Conservation (phyloP, 164 flowering plant species). For the Pachysandra terminalis region DNA sequence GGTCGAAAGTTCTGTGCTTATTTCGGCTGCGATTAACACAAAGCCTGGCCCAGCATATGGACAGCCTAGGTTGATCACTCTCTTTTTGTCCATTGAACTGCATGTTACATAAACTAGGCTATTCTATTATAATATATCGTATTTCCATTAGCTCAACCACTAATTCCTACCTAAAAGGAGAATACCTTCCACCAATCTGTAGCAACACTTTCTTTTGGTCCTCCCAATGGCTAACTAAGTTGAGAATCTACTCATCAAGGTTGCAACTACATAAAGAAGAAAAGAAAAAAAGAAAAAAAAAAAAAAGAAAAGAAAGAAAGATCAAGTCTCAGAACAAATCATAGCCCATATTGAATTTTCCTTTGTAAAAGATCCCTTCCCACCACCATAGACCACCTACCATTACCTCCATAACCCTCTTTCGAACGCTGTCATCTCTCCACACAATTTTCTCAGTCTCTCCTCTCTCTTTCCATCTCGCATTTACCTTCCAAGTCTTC, state of each 20-base stretch:
- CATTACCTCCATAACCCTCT: neutral
- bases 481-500: neutral
- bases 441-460: neutral
- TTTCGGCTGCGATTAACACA: too few species aligned
- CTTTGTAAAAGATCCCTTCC: neutral
- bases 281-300: too few species aligned
- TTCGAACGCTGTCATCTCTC: neutral
- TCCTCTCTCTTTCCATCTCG: neutral
- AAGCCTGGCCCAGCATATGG: too few species aligned
- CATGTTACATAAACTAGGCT: too few species aligned
- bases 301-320: too few species aligned
- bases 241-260: slow-evolving; percentile 14
- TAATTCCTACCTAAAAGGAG: too few species aligned
- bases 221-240: neutral
- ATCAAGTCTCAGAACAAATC: slow-evolving; percentile 4
- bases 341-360: slow-evolving; percentile 4
- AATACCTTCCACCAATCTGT: too few species aligned
- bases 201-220: neutral
- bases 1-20: too few species aligned
- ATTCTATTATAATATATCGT: too few species aligned
- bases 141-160: too few species aligned
- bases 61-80: too few species aligned
- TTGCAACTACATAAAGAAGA: neutral
- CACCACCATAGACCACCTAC: neutral
- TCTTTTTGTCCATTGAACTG: too few species aligned